Conservation (phyloP, 1,139 yeast genomes). For the Debaryomyces fabryi region DNA sequence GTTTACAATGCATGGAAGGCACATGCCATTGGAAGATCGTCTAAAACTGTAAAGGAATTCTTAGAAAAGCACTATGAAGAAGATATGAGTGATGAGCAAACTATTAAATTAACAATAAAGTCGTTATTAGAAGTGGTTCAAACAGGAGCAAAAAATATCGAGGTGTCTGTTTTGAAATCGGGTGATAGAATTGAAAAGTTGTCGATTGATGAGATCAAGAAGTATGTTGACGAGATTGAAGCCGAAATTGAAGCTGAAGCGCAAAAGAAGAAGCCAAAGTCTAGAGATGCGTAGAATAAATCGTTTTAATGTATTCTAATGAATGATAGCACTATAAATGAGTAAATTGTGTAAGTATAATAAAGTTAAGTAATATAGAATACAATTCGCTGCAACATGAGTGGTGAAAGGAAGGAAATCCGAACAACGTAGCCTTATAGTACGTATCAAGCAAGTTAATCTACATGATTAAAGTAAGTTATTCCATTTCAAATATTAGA, state of each 20-base stretch:
- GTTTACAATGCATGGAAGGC: conserved; percentile 99
- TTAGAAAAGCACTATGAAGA: conserved; percentile 88
- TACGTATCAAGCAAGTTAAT: neutral
- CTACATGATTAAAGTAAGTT: neutral
- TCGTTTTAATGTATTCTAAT: conserved; percentile 2
- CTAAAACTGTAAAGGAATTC: conserved; percentile 94
- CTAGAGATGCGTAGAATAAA: conserved; percentile 21
- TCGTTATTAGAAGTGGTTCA: conserved; percentile 94
- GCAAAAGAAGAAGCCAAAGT: conserved; percentile 73
- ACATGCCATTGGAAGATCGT: conserved; percentile 93
- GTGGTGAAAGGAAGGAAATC: neutral
- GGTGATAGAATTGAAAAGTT: conserved; percentile 55
- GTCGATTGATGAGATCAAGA: conserved; percentile 70
- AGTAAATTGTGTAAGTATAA: conserved; percentile 3
- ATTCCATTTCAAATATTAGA: neutral
- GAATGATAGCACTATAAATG: neutral
- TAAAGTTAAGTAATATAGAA: neutral
- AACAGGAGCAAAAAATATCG: conserved; percentile 96
- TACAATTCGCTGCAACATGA: neutral
- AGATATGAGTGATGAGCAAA: conserved; percentile 66
- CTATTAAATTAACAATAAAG: conserved; percentile 81
- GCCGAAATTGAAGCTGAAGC: conserved; percentile 90
- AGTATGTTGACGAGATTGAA: conserved; percentile 67
- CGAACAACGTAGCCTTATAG: neutral
- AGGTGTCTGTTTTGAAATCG: conserved; percentile 84